A percentile compares a stretch with the other conserved stretches of the same genome.
These are phyloP conservation scores for Penicillium corylophilum DNA, from an alignment of 2,329 filamentous ascomycete genomes.

Conservation along the genomic window DNA sequence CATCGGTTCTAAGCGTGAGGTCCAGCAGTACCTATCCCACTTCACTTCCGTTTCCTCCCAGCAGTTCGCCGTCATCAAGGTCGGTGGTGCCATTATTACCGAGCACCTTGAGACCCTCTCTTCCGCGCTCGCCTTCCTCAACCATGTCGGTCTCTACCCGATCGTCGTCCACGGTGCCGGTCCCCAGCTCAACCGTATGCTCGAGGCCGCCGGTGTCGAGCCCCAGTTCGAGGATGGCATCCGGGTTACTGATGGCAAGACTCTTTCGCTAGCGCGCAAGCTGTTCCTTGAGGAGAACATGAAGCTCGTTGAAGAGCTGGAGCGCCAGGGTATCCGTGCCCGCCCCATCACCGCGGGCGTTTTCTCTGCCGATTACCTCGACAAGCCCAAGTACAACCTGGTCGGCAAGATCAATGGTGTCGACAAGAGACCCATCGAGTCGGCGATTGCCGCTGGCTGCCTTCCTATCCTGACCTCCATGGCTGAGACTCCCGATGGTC, in stretches of 20 bases:
- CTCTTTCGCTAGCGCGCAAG: conserved; percentile 82
- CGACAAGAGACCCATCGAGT: conserved; percentile 85
- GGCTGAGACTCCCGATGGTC: conserved; percentile 88
- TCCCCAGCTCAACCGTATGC: conserved; percentile 87
- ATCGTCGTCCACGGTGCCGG: conserved; percentile 95
- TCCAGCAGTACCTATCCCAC: conserved; percentile 95
- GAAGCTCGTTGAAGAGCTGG: conserved; percentile 84
- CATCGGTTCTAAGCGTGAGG: conserved; percentile 93
- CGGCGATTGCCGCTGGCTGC: conserved; percentile 85
- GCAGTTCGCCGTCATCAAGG: conserved; percentile 98
- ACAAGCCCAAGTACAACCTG: conserved; percentile 93
- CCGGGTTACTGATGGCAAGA: conserved; percentile 92
- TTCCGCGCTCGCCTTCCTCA: conserved; percentile 83
- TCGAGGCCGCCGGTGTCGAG: conserved; percentile 88
- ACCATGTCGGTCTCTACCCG: conserved; percentile 91
- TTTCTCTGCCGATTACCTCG: conserved; percentile 89
- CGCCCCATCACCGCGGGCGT: conserved; percentile 86
- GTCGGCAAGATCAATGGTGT: conserved; percentile 95
- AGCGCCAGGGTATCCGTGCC: conserved; percentile 84
- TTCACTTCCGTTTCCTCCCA: conserved; percentile 96
- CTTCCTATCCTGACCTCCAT: conserved; percentile 93
- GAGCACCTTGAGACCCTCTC: conserved; percentile 92
- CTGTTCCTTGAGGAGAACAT: conserved; percentile 95
- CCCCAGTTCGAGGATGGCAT: conserved; percentile 97
- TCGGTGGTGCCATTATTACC: conserved; percentile 91